Conservation (phyloP, 306 rosid species). For the Pueraria montana region DNA sequence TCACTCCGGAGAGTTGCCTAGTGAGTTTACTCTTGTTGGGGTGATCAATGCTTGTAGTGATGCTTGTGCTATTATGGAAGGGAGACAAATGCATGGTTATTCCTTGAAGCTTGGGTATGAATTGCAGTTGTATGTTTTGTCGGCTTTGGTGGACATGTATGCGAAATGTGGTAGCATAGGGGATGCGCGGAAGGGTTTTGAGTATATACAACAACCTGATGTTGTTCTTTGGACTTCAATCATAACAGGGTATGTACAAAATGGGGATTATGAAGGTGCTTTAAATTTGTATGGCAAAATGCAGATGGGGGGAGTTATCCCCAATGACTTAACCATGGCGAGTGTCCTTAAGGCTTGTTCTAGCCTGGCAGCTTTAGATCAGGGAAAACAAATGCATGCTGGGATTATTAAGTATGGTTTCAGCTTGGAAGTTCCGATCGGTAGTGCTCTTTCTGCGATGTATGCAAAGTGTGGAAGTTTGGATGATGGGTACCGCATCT, state of each 20-base stretch:
- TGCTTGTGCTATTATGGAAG: slow-evolving; percentile 67
- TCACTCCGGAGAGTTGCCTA: slow-evolving; percentile 63
- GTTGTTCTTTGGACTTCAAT: slow-evolving; percentile 92
- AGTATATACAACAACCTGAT: slow-evolving; percentile 71
- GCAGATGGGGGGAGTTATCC: slow-evolving; percentile 73
- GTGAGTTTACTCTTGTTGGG: slow-evolving; percentile 80
- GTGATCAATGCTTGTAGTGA: slow-evolving; percentile 85
- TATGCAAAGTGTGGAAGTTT: slow-evolving; percentile 88
- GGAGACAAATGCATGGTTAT: slow-evolving; percentile 79
- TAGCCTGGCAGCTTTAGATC: slow-evolving; percentile 82
- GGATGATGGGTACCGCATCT: slow-evolving; percentile 70
- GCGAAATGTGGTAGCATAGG: slow-evolving; percentile 73
- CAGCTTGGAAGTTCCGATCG: slow-evolving; percentile 74
- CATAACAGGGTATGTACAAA: slow-evolving; percentile 81
- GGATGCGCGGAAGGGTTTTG: slow-evolving; percentile 81
- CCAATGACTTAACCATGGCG: slow-evolving; percentile 81
- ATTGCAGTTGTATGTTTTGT: slow-evolving; percentile 70
- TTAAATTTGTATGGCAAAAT: slow-evolving; percentile 74
- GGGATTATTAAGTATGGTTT: slow-evolving; percentile 74
- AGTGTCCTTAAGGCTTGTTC: slow-evolving; percentile 88
- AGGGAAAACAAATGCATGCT: slow-evolving; percentile 87
- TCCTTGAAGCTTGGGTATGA: slow-evolving; percentile 78
- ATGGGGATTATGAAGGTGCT: slow-evolving; percentile 81
- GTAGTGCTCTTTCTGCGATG: slow-evolving; percentile 91
- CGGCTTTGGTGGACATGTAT: slow-evolving; percentile 93